Conservation (phyloP, 2,329 filamentous ascomycete genomes). For the Neophaeococcomyces aloes region DNA sequence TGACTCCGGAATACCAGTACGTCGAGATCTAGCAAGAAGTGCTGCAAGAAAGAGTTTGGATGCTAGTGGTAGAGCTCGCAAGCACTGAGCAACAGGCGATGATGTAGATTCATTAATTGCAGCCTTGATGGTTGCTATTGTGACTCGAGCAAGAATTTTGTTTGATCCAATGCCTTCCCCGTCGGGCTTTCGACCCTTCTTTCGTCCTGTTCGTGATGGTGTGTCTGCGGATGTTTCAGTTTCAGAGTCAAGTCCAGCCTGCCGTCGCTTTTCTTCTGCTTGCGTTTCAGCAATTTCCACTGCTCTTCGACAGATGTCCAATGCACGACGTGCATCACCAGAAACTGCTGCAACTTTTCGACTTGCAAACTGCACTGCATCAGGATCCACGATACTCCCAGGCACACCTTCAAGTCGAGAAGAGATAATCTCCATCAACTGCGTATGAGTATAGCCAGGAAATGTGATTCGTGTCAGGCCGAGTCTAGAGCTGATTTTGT, state of each 20-base stretch:
- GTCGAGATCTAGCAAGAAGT: constrained; percentile 63
- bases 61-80: constrained; percentile 69
- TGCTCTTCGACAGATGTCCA: constrained; percentile 90
- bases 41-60: constrained; percentile 80
- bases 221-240: constrained; percentile 26
- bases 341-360: constrained; percentile 94
- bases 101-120: constrained; percentile 93
- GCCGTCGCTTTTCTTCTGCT: constrained; percentile 30
- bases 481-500: constrained; percentile 91
- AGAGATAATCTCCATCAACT: constrained; percentile 93
- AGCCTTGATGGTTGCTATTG: constrained; percentile 83
- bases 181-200: constrained; percentile 14
- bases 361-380: constrained; percentile 91
- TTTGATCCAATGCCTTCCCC: constrained; percentile 12
- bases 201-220: constrained; percentile 33
- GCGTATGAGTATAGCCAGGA: constrained; percentile 90
- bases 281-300: constrained; percentile 89
- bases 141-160: constrained; percentile 52
- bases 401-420: constrained; percentile 83
- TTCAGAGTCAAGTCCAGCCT: constrained; percentile 26
- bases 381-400: constrained; percentile 78
- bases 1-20: constrained; percentile 78
- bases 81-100: constrained; percentile 79
- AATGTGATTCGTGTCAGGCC: constrained; percentile 93
- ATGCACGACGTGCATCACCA: constrained; percentile 79